Base-by-base conservation (phyloP, 1,284 basidiomycete genomes). In the Trichosporon sp. region DNA sequence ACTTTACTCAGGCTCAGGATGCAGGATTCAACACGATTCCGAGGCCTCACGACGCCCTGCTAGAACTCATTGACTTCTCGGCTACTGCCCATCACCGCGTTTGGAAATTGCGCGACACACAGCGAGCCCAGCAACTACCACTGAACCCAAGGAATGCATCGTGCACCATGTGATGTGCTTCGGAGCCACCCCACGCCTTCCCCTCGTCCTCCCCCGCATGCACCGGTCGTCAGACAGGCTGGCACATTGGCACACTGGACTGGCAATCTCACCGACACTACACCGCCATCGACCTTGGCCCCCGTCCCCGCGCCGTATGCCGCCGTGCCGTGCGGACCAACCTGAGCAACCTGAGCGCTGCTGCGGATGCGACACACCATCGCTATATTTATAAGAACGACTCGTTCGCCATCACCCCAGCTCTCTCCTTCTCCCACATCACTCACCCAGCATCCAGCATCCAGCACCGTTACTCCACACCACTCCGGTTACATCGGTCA, bases 131-230 rank as follows among this genome's bases (percentile, higher is more conserved):
- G 26, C 56, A 31, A 10, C 8, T 14, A 63, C 12, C 6, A 14
- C 16, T 4, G 16, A 37, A 37, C 21, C 31, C 56, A 32, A 61
- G 59, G 59, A 35, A 63, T 63, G 59, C 59, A n/a, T 37, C 26
- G 59, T 63, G 59, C 59, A 32, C 59, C 31, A 63, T 63, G 59
- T 63, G 59, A 63, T 63, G 21, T 63, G 59, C 59, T 63, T 63
- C 59, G 59, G 59, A 63, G 32, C 31, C 31, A 35, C 14, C 59
- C 35, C 38, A 10, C 38, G 38, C 38, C 59, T 31, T 16, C 59
- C 26, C 26, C 26, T 26, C 26, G 26, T 31, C 54, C 26, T 26
- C 26, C 8, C 54, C 10, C 54, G 12, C 54, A 31, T 19, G 54
- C 54, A 59, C 54, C 12, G 26, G 51, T 54, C 51, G 51, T 54